A percentile compares a stretch with the other conserved stretches of the same genome.
phyloP scores from a whole-genome alignment of 2,329 filamentous ascomycete genomes.

The Aspergillus novofumigatus region DNA sequence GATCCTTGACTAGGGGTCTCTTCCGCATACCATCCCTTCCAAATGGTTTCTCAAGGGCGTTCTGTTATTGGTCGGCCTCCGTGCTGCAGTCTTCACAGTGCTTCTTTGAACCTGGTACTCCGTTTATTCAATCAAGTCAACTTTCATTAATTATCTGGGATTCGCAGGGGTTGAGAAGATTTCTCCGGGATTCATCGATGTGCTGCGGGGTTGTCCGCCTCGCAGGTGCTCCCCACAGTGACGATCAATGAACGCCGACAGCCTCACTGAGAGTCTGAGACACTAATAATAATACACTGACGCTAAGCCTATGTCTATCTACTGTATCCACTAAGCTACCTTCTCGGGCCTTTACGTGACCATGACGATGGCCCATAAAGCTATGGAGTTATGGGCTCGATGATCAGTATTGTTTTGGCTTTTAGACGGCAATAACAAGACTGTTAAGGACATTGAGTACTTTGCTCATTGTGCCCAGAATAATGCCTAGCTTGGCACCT shows the following conservation, averaged over 20 bases:
- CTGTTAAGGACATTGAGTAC: not conserved
- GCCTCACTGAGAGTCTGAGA: not conserved
- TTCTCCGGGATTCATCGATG: not conserved
- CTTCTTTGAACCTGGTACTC: not conserved
- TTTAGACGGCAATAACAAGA: not conserved
- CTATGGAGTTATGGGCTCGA: not conserved
- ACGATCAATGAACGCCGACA: not conserved
- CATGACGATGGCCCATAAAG: not conserved
- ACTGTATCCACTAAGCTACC: not conserved
- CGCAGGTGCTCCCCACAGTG: not conserved
- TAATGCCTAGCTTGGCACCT: not conserved
- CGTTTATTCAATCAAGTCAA: not conserved
- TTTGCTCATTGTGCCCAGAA: not conserved
- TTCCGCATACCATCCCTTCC: conserved; percentile 12
- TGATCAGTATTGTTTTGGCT: not conserved
- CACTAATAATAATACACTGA: not conserved
- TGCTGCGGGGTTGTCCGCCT: not conserved
- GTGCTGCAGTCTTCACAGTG: not conserved
- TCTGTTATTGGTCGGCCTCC: not conserved
- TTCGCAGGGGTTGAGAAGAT: not conserved
- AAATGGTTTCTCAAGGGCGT: not conserved
- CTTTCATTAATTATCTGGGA: not conserved
- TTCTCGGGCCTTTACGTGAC: not conserved
- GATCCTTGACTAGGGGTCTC: conserved; percentile 11
- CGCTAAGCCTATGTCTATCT: not conserved